Conservation (phyloP, 495 filamentous ascomycete species). For the Schizothecium vesticola region DNA sequence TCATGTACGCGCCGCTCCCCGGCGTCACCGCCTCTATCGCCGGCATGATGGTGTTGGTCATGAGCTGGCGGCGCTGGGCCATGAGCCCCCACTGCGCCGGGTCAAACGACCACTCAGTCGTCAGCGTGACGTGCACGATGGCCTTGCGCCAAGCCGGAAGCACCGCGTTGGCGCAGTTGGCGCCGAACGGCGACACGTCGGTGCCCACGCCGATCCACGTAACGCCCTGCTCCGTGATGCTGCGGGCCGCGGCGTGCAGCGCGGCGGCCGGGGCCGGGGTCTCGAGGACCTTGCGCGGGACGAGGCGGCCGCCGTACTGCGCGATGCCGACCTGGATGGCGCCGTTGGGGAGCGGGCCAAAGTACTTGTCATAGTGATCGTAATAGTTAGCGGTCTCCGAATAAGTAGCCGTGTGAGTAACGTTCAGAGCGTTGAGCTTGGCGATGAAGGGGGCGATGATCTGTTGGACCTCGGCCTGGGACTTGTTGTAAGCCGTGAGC, state of each 20-base stretch:
- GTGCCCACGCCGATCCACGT: conserved; percentile 35
- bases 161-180: conserved; percentile 42
- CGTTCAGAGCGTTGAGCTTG: conserved; percentile 28
- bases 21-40: conserved; percentile 33
- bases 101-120: conserved; percentile 23
- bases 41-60: conserved; percentile 32
- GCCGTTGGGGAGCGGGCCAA: conserved; percentile 35
- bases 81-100: conserved; percentile 20
- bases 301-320: conserved; percentile 56
- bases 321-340: conserved; percentile 43
- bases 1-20: conserved; percentile 40
- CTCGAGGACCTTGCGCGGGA: conserved; percentile 48
- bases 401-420: conserved; percentile 21
- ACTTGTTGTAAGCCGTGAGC: conserved; percentile 34
- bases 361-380: conserved; percentile 41
- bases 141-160: conserved; percentile 41
- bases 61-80: conserved; percentile 22
- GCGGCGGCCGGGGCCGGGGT: conserved; percentile 16
- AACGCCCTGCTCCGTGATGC: conserved; percentile 37
- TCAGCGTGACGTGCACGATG: conserved; percentile 22
- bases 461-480: conserved; percentile 26
- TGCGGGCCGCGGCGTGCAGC: conserved; percentile 36
- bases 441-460: conserved; percentile 32
- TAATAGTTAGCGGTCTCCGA: conserved; percentile 39
- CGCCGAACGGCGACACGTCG: conserved; percentile 24